Conservation (phyloP, 164 flowering plant genomes). For the Saururus chinensis region DNA sequence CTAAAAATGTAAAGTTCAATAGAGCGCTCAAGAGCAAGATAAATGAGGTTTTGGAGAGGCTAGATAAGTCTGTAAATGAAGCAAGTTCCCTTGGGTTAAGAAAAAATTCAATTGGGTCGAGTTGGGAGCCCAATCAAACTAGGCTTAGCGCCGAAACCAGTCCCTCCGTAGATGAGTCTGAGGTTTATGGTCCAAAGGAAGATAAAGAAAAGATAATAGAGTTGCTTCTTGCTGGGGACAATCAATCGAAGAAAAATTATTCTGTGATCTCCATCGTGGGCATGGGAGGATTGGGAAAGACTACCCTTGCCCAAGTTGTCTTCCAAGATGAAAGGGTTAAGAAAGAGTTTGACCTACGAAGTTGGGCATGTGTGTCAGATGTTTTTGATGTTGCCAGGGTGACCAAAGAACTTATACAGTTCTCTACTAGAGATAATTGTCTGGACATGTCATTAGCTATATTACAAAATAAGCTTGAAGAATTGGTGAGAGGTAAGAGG, state of each 20-base stretch:
- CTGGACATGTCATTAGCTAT: background rate
- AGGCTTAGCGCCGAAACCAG: background rate
- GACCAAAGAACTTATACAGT: background rate
- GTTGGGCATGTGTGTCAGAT: constrained; percentile 8
- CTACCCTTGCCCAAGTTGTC: constrained; percentile 9
- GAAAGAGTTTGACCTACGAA: constrained; percentile 3
- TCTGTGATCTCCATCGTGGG: constrained; percentile 8
- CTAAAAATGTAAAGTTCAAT: background rate
- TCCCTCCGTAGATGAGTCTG: background rate
- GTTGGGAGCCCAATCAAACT: background rate
- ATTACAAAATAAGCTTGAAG: background rate
- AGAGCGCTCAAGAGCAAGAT: constrained; percentile 1
- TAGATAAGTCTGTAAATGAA: background rate
- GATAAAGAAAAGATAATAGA: constrained; percentile 1
- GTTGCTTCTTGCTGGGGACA: background rate
- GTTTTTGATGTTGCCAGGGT: constrained; percentile 1
- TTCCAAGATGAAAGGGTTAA: background rate
- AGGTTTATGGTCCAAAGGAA: constrained; percentile 1
- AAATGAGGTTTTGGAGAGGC: background rate
- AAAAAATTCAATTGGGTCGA: background rate
- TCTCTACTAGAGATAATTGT: background rate
- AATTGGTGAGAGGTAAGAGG: background rate
- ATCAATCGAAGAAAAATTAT: background rate
- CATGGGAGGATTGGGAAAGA: constrained; percentile 11
- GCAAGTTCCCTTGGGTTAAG: background rate